phyloP scores from a whole-genome alignment of 2,329 filamentous ascomycete genomes.

The Hymenoscyphus fraxineus region DNA sequence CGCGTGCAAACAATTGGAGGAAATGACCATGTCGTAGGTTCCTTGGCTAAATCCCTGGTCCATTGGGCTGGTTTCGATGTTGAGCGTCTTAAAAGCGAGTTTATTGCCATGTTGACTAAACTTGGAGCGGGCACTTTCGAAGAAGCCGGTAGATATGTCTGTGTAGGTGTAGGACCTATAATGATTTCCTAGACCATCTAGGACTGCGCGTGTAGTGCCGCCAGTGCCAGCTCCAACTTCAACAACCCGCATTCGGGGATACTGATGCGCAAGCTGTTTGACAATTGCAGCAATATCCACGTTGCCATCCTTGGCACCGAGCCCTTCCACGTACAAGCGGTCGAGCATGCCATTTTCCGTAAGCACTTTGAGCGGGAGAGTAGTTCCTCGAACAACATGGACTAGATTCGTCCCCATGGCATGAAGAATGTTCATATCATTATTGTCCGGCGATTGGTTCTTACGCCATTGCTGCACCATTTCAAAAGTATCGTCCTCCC shows the following conservation, averaged over 20 bases:
- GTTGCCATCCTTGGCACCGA: not conserved
- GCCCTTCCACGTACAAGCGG: too few relatives aligned
- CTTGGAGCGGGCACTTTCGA: not conserved
- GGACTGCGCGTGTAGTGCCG: conserved; percentile 2
- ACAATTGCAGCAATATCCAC: not conserved
- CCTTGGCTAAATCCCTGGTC: not conserved
- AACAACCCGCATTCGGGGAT: conserved; percentile 21
- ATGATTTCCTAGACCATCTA: conserved; percentile 8
- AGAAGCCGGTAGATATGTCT: not conserved
- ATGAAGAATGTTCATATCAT: too few relatives aligned
- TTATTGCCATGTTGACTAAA: not conserved
- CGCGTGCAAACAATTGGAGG: not conserved
- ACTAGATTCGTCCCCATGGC: too few relatives aligned
- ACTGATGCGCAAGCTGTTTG: conserved; percentile 6
- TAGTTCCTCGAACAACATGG: too few relatives aligned
- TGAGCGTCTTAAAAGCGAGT: not conserved
- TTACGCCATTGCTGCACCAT: too few relatives aligned
- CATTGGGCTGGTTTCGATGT: not conserved
- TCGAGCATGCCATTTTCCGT: too few relatives aligned
- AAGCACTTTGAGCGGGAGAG: too few relatives aligned
- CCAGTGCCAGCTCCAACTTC: conserved; percentile 21
- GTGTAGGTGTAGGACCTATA: not conserved
- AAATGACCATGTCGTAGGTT: not conserved
- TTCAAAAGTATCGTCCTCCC: too few relatives aligned
- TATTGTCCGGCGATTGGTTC: too few relatives aligned